Evolutionary conservation across 768 basidiomycete species (phyloP).

Genomic region (Dioszegia hungarica): DNA sequence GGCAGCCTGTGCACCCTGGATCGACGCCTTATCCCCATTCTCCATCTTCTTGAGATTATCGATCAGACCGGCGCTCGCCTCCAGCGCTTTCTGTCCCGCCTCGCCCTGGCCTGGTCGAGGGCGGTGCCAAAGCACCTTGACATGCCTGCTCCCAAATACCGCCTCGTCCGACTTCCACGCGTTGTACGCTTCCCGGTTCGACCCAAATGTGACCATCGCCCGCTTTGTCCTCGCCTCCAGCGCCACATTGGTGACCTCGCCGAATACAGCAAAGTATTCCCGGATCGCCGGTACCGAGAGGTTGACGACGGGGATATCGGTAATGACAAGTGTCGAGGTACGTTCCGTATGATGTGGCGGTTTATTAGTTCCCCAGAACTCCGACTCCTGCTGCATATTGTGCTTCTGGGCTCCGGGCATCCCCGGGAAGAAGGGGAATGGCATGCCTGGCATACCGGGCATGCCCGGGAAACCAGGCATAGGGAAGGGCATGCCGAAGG

Average conservation of each 20-base stretch:
- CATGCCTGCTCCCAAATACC: slow-evolving; percentile 90
- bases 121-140: slow-evolving; percentile 92
- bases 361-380: slow-evolving; percentile 34
- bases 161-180: slow-evolving; percentile 93
- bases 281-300: slow-evolving; percentile 72
- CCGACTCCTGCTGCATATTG: slow-evolving; percentile 62
- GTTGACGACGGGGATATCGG: slow-evolving; percentile 85
- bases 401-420: slow-evolving; percentile 36
- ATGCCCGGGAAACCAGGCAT: slow-evolving; percentile 3
- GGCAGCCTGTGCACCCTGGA: slow-evolving; percentile 33
- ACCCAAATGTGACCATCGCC: slow-evolving; percentile 80
- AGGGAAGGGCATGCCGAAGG: slow-evolving; percentile 27
- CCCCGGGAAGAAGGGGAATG: slow-evolving; percentile 7
- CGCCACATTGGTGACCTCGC: slow-evolving; percentile 85
- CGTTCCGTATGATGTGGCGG: slow-evolving; percentile 38
- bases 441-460: background rate
- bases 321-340: slow-evolving; percentile 63
- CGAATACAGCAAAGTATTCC: slow-evolving; percentile 86
- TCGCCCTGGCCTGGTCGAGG: slow-evolving; percentile 88
- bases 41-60: slow-evolving; percentile 56
- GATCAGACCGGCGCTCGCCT: slow-evolving; percentile 71
- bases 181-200: slow-evolving; percentile 73
- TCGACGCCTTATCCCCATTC: slow-evolving; percentile 16
- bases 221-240: slow-evolving; percentile 70
- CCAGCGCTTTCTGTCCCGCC: slow-evolving; percentile 68